phyloP scores from a whole-genome alignment of 2,329 filamentous ascomycete species.

The Endothia cerciana region DNA sequence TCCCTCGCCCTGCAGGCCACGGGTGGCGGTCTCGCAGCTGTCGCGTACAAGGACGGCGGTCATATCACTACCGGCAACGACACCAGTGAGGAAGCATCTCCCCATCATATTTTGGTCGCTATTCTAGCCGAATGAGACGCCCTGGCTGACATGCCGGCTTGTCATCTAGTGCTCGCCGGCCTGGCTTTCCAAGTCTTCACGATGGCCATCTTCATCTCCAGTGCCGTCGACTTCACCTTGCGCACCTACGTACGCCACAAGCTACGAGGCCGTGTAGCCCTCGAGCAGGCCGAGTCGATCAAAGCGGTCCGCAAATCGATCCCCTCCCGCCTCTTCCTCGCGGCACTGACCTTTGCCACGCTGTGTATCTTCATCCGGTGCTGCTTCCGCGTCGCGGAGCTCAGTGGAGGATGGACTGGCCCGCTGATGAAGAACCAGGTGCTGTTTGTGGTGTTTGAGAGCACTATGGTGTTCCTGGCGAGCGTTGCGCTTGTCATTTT shows the following conservation, averaged over 20 bases:
- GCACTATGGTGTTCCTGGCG: slow-evolving; percentile 54
- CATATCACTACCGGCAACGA: slow-evolving; percentile 52
- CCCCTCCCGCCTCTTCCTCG: slow-evolving; percentile 58
- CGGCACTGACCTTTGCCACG: slow-evolving; percentile 60
- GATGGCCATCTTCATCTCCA: slow-evolving; percentile 56
- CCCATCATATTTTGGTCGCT: too few relatives aligned
- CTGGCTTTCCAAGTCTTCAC: slow-evolving; percentile 64
- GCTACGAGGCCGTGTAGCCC: slow-evolving; percentile 39
- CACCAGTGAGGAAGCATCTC: slow-evolving; percentile 44
- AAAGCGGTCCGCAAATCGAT: slow-evolving; percentile 44
- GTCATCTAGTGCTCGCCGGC: slow-evolving; percentile 57
- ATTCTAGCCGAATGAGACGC: neutral
- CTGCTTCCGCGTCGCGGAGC: slow-evolving; percentile 68
- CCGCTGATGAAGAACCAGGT: slow-evolving; percentile 58
- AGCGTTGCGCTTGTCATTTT: slow-evolving; percentile 50
- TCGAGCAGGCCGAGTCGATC: slow-evolving; percentile 44
- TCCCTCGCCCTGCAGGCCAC: slow-evolving; percentile 63
- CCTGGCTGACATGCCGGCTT: neutral
- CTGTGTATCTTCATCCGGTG: slow-evolving; percentile 66
- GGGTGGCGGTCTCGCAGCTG: slow-evolving; percentile 59
- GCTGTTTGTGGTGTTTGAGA: slow-evolving; percentile 63
- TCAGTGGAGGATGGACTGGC: slow-evolving; percentile 66
- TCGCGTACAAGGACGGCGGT: slow-evolving; percentile 43
- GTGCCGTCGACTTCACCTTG: slow-evolving; percentile 54
- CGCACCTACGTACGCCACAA: slow-evolving; percentile 44